Percentiles rank a stretch among this genome's conserved stretches.
Evolutionary conservation across 1,284 basidiomycete species (phyloP).

Genomic region (Ustilago esculenta): DNA sequence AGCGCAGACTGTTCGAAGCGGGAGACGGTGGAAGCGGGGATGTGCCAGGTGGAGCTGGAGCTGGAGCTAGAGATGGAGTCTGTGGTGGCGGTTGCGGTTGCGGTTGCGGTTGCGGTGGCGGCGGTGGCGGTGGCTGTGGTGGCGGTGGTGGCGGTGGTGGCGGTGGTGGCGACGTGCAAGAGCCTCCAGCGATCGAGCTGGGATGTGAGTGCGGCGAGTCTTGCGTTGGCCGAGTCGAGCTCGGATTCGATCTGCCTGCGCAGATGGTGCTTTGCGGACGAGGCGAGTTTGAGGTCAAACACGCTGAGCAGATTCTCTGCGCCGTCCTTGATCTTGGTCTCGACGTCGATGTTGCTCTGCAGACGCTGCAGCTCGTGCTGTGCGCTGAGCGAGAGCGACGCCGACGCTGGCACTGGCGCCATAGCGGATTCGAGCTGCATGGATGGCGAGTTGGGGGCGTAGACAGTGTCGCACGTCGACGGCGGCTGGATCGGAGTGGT

Average conservation of each 20-base stretch:
- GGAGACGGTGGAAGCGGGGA: conserved; percentile 24
- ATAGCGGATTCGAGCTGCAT: too few relatives aligned
- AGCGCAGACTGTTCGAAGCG: conserved; percentile 43
- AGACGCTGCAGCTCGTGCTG: conserved; percentile 74
- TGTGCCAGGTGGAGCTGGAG: conserved; percentile 23
- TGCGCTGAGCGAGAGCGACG: conserved; percentile 21
- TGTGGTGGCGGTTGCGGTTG: too few relatives aligned
- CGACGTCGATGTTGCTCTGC: conserved; percentile 75
- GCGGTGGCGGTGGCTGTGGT: too few relatives aligned
- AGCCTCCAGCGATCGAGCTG: conserved; percentile 72
- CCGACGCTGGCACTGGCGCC: too few relatives aligned
- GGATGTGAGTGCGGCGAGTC: conserved; percentile 75
- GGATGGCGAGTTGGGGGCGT: too few relatives aligned
- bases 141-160: conserved; percentile 20
- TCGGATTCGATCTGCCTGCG: conserved; percentile 80
- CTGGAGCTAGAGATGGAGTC: too few relatives aligned
- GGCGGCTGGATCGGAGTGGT: too few relatives aligned
- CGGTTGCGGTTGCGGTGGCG: too few relatives aligned
- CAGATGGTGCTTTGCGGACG: conserved; percentile 72
- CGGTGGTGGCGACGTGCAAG: conserved; percentile 16
- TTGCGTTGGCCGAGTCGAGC: conserved; percentile 76
- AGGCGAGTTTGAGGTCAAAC: conserved; percentile 63
- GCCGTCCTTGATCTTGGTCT: conserved; percentile 82
- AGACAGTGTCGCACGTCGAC: too few relatives aligned
- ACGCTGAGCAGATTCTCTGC: conserved; percentile 82